phyloP scores from a whole-genome alignment of 2,329 filamentous ascomycete genomes.

The Fusarium sambucinum region DNA sequence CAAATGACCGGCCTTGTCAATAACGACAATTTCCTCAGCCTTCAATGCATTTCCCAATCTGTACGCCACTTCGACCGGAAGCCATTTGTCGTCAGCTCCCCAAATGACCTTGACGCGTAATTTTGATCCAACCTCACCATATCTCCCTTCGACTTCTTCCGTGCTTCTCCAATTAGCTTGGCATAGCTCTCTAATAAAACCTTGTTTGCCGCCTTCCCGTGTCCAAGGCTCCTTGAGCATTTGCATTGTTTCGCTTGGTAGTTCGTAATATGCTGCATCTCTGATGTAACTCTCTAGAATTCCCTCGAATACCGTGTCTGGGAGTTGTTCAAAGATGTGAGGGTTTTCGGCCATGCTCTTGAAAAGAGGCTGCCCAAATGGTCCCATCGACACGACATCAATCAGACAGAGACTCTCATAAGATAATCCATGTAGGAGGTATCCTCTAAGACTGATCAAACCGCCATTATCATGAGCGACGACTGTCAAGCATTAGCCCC shows the following conservation, averaged over 20 bases:
- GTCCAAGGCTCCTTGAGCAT: constrained; percentile 55
- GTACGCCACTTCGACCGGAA: constrained; percentile 55
- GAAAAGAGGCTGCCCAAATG: constrained; percentile 59
- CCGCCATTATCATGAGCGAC: constrained; percentile 61
- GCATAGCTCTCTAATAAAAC: constrained; percentile 57
- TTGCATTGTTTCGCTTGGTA: constrained; percentile 52
- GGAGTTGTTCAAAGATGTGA: constrained; percentile 52
- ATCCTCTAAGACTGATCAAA: constrained; percentile 54
- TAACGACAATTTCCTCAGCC: constrained; percentile 52
- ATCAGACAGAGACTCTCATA: constrained; percentile 57
- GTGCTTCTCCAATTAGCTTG: constrained; percentile 46
- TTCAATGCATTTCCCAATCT: constrained; percentile 47
- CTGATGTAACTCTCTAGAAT: constrained; percentile 57
- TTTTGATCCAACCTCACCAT: constrained; percentile 52
- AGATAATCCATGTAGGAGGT: constrained; percentile 53
- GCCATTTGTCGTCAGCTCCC: constrained; percentile 59
- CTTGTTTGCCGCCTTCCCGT: constrained; percentile 45
- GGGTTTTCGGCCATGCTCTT: constrained; percentile 54
- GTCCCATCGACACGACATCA: constrained; percentile 58
- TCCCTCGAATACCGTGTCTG: constrained; percentile 52
- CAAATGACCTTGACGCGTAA: constrained; percentile 58
- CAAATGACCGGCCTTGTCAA: constrained; percentile 57
- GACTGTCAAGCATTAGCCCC: constrained; percentile 31
- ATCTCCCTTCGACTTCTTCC: constrained; percentile 53
- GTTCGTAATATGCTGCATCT: constrained; percentile 51